These are phyloP conservation scores for Mucor indicus DNA, from an alignment of 371 early-diverging fungal species.

Conservation along the genomic window DNA sequence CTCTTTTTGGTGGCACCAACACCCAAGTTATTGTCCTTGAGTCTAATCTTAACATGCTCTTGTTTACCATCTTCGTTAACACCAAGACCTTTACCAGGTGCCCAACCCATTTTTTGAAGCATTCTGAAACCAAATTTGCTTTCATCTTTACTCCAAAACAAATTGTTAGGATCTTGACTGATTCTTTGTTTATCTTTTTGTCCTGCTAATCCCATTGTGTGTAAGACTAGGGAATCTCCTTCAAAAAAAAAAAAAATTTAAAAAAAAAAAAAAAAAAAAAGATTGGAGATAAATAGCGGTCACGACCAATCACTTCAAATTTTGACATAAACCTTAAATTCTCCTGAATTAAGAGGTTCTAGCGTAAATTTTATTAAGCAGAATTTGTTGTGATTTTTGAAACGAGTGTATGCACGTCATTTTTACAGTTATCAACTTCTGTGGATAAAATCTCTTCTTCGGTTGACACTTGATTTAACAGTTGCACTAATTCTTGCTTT, in stretches of 20 bases:
- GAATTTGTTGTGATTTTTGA: conserved; percentile 15
- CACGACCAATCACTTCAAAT: not conserved
- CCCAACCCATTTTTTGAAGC: conserved; percentile 95
- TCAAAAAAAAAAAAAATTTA: not conserved
- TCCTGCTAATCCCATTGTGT: conserved; percentile 80
- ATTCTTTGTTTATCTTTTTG: conserved; percentile 79
- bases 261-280: not conserved
- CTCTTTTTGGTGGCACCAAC: conserved; percentile 85
- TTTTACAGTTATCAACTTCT: conserved; percentile 20
- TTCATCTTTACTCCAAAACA: conserved; percentile 84
- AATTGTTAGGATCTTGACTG: conserved; percentile 90
- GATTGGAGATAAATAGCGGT: not conserved
- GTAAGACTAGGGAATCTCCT: no score
- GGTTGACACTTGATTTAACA: conserved; percentile 2
- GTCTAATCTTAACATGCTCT: conserved; percentile 75
- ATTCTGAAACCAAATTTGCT: conserved; percentile 86
- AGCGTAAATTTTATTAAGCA: no score
- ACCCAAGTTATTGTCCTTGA: conserved; percentile 82
- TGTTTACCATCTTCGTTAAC: conserved; percentile 78
- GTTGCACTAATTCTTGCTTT: conserved; percentile 1
- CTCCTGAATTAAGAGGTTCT: no score
- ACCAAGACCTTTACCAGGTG: conserved; percentile 91
- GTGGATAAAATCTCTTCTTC: conserved; percentile 4
- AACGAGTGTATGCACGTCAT: conserved; percentile 24
- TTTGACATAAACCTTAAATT: no score